phyloP scores from a whole-genome alignment of 257 asterid species.

The Pogostemon cablin region DNA sequence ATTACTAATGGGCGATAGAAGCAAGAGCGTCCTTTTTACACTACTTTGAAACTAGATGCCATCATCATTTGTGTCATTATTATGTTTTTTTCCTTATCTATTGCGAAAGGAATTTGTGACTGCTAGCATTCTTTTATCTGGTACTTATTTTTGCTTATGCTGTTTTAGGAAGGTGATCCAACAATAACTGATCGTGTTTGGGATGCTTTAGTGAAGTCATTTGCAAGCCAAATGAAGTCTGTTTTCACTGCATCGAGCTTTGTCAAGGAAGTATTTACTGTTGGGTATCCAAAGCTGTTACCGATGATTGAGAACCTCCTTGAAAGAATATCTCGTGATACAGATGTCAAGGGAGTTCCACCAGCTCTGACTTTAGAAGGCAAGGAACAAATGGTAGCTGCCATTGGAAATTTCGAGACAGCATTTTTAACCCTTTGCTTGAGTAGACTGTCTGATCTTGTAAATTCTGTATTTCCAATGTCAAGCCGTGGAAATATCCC shows the following conservation, averaged over 20 bases:
- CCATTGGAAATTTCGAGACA: conserved; percentile 76
- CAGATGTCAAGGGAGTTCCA: conserved; percentile 97
- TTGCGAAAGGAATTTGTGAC: not conserved
- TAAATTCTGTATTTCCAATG: conserved; percentile 81
- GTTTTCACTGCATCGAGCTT: conserved; percentile 92
- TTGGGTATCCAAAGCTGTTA: conserved; percentile 91
- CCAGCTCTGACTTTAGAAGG: conserved; percentile 87
- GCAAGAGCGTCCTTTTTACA: conserved; percentile 7
- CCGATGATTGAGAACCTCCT: conserved; percentile 80
- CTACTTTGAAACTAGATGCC: conserved; percentile 5
- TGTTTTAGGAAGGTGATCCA: conserved; percentile 86
- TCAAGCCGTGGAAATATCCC: conserved; percentile 91
- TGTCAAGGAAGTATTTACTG: conserved; percentile 87
- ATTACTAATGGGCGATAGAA: conserved; percentile 9
- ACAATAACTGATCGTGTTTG: conserved; percentile 87
- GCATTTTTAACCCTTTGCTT: conserved; percentile 79
- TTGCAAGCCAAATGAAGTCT: conserved; percentile 95
- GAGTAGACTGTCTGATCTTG: conserved; percentile 79
- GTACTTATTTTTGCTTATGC: conserved; percentile 35
- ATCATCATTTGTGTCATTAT: not conserved
- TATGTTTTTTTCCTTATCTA: not conserved
- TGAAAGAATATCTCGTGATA: conserved; percentile 96
- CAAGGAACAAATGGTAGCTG: conserved; percentile 77
- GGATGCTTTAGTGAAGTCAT: conserved; percentile 89
- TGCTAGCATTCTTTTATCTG: conserved; percentile 9